A percentile compares a stretch with the other conserved stretches of the same genome.
Conservation (phyloP, 352 stramenopile genomes). For the Phytophthora citricola region DNA sequence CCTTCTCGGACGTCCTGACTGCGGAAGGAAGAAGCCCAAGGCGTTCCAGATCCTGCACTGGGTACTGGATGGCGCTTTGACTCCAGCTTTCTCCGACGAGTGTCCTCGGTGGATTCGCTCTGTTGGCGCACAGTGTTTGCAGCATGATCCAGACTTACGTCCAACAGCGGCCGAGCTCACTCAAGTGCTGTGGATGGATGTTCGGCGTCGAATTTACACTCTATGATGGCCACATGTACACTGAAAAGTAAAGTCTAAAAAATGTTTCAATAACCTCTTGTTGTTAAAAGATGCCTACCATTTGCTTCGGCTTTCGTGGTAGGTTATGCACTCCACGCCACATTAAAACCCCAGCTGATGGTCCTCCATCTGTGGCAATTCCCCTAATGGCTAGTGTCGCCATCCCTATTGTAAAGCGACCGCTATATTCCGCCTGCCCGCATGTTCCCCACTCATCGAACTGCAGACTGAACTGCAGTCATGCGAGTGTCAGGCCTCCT, state of each 20-base stretch:
- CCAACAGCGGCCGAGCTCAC: conserved; percentile 22
- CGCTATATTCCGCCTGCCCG: not conserved
- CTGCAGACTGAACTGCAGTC: conserved; percentile 9
- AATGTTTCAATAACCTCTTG: too few species aligned
- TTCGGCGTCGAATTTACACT: conserved; percentile 19
- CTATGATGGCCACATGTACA: conserved; percentile 2
- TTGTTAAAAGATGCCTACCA: not conserved
- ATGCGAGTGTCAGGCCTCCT: conserved; percentile 15
- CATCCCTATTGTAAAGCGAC: not conserved
- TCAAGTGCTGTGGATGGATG: conserved; percentile 20
- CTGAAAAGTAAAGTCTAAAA: not conserved
- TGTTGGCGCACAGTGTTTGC: conserved; percentile 14
- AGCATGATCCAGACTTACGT: conserved; percentile 16
- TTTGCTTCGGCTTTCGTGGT: not conserved
- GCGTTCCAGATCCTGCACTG: conserved; percentile 51
- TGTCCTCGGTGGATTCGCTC: conserved; percentile 49
- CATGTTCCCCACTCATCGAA: conserved; percentile 18
- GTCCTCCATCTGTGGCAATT: conserved; percentile 9
- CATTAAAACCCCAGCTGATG: conserved; percentile 8
- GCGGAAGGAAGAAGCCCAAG: conserved; percentile 30
- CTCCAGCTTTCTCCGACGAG: conserved; percentile 43
- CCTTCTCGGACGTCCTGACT: conserved; percentile 31
- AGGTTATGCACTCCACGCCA: not conserved
- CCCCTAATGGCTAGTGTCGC: conserved; percentile 8
- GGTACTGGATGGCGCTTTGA: conserved; percentile 47